Evolutionary conservation across 441 rosid genomes (phyloP).

Genomic region (Adansonia gregorii): DNA sequence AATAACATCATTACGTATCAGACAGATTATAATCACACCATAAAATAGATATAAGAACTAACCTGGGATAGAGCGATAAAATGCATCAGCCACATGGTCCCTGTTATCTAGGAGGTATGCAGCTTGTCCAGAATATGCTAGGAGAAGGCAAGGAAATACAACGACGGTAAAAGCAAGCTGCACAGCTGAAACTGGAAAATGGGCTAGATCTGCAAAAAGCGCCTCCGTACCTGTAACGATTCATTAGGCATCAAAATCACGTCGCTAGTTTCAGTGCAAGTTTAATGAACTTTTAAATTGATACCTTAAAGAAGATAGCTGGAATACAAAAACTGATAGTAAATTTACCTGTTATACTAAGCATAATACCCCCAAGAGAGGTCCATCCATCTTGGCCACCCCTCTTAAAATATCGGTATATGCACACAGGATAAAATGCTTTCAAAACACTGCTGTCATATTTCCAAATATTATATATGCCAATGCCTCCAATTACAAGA

Average conservation of each 20-base stretch:
- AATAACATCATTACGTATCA: constrained; percentile 10
- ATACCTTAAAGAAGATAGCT: not conserved
- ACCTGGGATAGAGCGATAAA: constrained; percentile 91
- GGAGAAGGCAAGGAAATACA: constrained; percentile 91
- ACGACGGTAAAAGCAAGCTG: constrained; percentile 86
- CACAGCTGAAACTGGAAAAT: constrained; percentile 80
- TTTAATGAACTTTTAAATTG: constrained; percentile 5
- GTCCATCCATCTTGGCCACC: constrained; percentile 69
- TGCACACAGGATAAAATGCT: constrained; percentile 79
- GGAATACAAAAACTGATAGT: not conserved
- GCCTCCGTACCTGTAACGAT: constrained; percentile 80
- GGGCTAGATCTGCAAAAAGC: constrained; percentile 84
- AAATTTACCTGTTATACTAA: constrained; percentile 77
- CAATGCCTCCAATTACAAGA: constrained; percentile 73
- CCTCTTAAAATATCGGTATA: constrained; percentile 65
- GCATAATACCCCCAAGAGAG: constrained; percentile 87
- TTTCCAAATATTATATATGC: constrained; percentile 67
- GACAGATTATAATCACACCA: constrained; percentile 14
- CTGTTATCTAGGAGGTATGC: constrained; percentile 70
- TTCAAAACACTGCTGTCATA: constrained; percentile 63
- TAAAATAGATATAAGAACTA: constrained; percentile 28
- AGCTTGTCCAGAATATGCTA: constrained; percentile 94
- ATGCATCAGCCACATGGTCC: constrained; percentile 59
- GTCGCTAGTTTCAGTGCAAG: not conserved
- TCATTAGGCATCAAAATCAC: constrained; percentile 10